Percentiles rank a stretch among this genome's conserved stretches.
Conservation (phyloP, 768 basidiomycete genomes). For the Kwoniella pini region DNA sequence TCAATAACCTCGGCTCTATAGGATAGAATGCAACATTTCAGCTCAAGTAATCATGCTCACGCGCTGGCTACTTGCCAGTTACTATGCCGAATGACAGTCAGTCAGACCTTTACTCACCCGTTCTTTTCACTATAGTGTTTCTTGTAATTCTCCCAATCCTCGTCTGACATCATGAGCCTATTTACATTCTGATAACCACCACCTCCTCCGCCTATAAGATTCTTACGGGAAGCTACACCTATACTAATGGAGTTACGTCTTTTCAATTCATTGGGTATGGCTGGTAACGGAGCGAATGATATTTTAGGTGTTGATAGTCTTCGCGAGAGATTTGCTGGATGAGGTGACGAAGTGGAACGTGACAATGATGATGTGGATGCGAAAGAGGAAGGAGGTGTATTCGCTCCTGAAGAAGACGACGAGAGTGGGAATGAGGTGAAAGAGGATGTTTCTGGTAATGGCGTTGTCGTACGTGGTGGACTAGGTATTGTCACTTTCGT, state of each 20-base stretch:
- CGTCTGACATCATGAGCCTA: constrained; percentile 42
- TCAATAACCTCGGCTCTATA: constrained; percentile 37
- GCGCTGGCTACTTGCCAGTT: no score
- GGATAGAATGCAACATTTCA: background rate
- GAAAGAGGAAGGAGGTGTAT: background rate
- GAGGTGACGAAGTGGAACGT: no score
- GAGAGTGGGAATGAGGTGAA: constrained; percentile 45
- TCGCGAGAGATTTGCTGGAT: constrained; percentile 8
- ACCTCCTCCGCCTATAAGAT: constrained; percentile 35
- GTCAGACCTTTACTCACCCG: constrained; percentile 17
- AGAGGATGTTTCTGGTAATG: constrained; percentile 7
- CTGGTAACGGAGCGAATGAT: constrained; percentile 46
- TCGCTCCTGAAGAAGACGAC: constrained; percentile 25
- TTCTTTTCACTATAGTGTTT: constrained; percentile 26
- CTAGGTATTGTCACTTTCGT: constrained; percentile 52
- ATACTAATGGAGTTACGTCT: constrained; percentile 45
- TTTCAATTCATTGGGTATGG: constrained; percentile 42
- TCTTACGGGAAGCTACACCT: constrained; percentile 46
- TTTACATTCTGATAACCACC: background rate
- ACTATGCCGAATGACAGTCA: no score
- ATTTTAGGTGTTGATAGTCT: constrained; percentile 25
- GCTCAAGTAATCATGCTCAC: background rate
- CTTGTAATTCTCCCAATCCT: constrained; percentile 49
- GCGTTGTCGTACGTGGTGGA: constrained; percentile 53
- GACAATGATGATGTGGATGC: constrained; percentile 18